phyloP scores from a whole-genome alignment of 768 basidiomycete genomes.

The Trametes cubensis region DNA sequence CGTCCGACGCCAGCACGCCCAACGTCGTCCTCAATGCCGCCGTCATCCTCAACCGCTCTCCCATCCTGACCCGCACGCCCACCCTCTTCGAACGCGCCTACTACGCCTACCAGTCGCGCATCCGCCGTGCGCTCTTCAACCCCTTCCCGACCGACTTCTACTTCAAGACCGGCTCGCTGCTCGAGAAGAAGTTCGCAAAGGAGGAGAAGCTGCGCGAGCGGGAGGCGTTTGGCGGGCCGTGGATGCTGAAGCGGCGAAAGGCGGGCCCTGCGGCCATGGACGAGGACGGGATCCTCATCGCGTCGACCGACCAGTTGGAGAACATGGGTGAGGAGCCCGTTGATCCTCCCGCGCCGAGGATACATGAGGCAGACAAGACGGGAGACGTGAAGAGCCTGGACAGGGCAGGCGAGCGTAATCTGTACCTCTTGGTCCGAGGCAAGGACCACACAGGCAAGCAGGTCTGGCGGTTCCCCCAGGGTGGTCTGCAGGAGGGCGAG shows the following conservation, averaged over 20 bases:
- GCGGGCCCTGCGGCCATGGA: slow-evolving; percentile 1
- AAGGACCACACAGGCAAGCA: slow-evolving; percentile 47
- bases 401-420: slow-evolving; percentile 78
- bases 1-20: slow-evolving; percentile 34
- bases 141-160: slow-evolving; percentile 91
- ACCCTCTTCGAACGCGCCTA: slow-evolving; percentile 79
- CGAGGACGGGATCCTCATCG: slow-evolving; percentile 16
- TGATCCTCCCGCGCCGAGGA: slow-evolving; percentile 45
- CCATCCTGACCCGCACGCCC: slow-evolving; percentile 71
- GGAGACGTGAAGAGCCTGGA: slow-evolving; percentile 77
- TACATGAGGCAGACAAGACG: slow-evolving; percentile 59
- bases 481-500: slow-evolving; percentile 61
- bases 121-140: slow-evolving; percentile 83
- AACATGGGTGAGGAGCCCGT: slow-evolving; percentile 65
- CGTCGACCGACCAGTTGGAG: slow-evolving; percentile 25
- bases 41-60: slow-evolving; percentile 78
- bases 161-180: slow-evolving; percentile 88
- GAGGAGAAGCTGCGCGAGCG: slow-evolving; percentile 76
- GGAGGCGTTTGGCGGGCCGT: slow-evolving; percentile 65
- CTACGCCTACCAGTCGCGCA: slow-evolving; percentile 79
- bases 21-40: slow-evolving; percentile 55
- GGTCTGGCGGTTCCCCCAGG: slow-evolving; percentile 84
- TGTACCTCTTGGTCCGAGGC: slow-evolving; percentile 81
- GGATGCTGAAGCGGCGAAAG: slow-evolving; percentile 44
- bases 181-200: slow-evolving; percentile 77